Percentiles rank a stretch among this genome's conserved stretches.
Evolutionary conservation across 192 early-diverging fungal genomes (phyloP).

Genomic region (Spinellus fusiger): DNA sequence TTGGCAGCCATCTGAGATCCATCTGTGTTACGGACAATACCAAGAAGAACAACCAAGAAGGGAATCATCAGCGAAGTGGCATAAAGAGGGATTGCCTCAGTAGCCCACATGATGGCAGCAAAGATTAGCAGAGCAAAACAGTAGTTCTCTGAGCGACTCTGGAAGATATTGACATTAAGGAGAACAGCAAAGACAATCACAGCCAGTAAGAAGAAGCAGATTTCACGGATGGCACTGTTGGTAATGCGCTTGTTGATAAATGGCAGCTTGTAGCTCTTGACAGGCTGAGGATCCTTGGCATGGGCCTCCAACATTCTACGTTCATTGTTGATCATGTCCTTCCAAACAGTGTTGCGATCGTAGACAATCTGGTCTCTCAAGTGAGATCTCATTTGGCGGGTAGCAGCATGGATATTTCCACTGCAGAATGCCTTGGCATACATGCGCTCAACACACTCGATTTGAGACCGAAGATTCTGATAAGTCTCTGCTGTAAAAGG

Average conservation of each 20-base stretch:
- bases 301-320: slow-evolving; percentile 42
- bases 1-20: slow-evolving; percentile 40
- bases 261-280: slow-evolving; percentile 24
- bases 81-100: slow-evolving; percentile 72
- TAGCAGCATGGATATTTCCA: slow-evolving; percentile 45
- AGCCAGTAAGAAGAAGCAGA: slow-evolving; percentile 38
- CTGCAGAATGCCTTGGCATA: slow-evolving; percentile 60
- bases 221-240: background rate
- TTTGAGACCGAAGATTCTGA: slow-evolving; percentile 38
- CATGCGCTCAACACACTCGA: slow-evolving; percentile 47
- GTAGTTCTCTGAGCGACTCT: slow-evolving; percentile 63
- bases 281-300: slow-evolving; percentile 27
- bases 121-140: slow-evolving; percentile 87
- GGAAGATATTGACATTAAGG: slow-evolving; percentile 57
- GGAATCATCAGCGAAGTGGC: slow-evolving; percentile 67
- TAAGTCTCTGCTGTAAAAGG: slow-evolving; percentile 53
- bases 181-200: slow-evolving; percentile 51
- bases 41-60: slow-evolving; percentile 55
- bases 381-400: slow-evolving; percentile 53
- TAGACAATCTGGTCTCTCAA: slow-evolving; percentile 63
- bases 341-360: slow-evolving; percentile 76
- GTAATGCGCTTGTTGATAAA: slow-evolving; percentile 2
- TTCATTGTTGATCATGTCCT: slow-evolving; percentile 69
- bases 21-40: slow-evolving; percentile 51
- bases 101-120: slow-evolving; percentile 83